A percentile compares a stretch with the other conserved stretches of the same genome.
phyloP scores from a whole-genome alignment of 164 flowering plant genomes.

The Paratinospora sagittata region DNA sequence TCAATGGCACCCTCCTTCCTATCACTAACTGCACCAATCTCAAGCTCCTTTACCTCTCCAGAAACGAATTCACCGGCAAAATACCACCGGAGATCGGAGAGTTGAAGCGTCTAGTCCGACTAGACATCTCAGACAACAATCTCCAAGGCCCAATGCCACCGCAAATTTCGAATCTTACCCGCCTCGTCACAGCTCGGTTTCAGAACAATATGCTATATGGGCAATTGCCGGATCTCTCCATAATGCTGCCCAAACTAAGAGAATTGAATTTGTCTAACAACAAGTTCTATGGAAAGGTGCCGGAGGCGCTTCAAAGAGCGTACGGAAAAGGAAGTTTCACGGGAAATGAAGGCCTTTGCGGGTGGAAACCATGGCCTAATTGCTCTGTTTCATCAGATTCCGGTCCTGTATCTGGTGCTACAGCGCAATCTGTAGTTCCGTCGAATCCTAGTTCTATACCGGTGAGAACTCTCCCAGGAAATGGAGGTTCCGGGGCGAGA shows the following conservation, averaged over 20 bases:
- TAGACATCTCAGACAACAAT: conserved; percentile 81
- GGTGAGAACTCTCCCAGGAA: conserved; percentile 6
- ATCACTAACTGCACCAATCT: conserved; percentile 54
- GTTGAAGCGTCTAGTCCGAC: conserved; percentile 48
- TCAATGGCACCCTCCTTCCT: conserved; percentile 61
- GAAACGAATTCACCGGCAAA: conserved; percentile 74
- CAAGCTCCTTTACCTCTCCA: conserved; percentile 67
- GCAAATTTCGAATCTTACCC: conserved; percentile 28
- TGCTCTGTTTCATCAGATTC: conserved; percentile 38
- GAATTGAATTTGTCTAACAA: conserved; percentile 74
- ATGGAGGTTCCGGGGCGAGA: not conserved
- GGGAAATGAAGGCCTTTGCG: conserved; percentile 78
- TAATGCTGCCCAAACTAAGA: conserved; percentile 24
- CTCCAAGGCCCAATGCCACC: conserved; percentile 56
- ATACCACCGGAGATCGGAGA: conserved; percentile 46
- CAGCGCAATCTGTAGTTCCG: conserved; percentile 43
- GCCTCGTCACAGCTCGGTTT: conserved; percentile 54
- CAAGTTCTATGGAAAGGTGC: conserved; percentile 50
- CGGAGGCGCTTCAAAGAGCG: conserved; percentile 31
- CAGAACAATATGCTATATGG: conserved; percentile 77
- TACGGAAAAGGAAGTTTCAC: conserved; percentile 48
- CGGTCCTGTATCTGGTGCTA: conserved; percentile 22
- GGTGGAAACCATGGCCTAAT: conserved; percentile 39
- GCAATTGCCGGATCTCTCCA: conserved; percentile 35
- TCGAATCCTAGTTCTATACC: conserved; percentile 77